Conservation (phyloP, 257 asterid species). For the Solanum phureja region DNA sequence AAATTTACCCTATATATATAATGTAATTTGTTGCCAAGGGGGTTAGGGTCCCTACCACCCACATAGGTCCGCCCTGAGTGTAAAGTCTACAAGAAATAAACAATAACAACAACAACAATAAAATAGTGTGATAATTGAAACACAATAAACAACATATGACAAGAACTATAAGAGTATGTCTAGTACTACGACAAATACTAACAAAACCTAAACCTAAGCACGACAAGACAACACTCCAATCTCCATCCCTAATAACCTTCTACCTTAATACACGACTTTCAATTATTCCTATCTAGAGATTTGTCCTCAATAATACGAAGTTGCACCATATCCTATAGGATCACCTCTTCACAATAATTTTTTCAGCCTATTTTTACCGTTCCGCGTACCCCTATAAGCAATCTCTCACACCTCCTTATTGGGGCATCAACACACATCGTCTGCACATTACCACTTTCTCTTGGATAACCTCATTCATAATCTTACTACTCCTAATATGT, state of each 20-base stretch:
- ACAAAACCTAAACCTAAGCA: background rate
- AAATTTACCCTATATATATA: no score
- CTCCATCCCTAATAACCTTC: background rate
- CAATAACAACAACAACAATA: no score
- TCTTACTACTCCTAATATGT: no score
- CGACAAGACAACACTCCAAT: background rate
- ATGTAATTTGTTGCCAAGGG: background rate
- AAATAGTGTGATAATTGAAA: background rate
- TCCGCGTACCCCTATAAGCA: background rate
- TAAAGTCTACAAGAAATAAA: background rate
- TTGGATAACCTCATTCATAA: background rate
- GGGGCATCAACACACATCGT: background rate
- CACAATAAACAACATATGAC: no score
- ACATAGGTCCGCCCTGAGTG: background rate
- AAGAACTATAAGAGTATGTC: background rate
- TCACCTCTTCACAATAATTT: background rate
- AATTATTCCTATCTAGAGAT: no score
- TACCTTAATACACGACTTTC: background rate
- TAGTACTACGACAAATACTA: background rate
- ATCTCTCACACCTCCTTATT: background rate
- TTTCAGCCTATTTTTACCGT: no score
- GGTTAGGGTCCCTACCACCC: background rate
- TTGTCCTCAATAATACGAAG: background rate
- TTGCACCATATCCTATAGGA: background rate
- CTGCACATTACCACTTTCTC: background rate